Evolutionary conservation across 371 early-diverging fungal genomes (phyloP).

Genomic region (Actinomortierella wolfii): DNA sequence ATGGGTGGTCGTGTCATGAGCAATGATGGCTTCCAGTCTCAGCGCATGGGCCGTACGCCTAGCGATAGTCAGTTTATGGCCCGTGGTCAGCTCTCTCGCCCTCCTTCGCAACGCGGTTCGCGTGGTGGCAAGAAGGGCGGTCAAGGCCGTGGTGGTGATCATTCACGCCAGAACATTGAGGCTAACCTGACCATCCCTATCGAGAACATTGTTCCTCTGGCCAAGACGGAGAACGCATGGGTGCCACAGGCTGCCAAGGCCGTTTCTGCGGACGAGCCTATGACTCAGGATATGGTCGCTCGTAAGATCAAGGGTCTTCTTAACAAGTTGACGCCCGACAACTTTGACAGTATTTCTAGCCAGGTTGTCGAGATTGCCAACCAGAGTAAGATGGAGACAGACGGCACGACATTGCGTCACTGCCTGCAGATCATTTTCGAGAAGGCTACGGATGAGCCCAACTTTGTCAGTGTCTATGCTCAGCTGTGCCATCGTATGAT

Average conservation of each 20-base stretch:
- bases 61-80: slow-evolving; percentile 41
- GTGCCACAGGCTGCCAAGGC: slow-evolving; percentile 55
- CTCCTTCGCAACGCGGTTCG: slow-evolving; percentile 49
- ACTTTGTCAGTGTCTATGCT: slow-evolving; percentile 91
- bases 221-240: slow-evolving; percentile 86
- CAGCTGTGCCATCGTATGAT: slow-evolving; percentile 78
- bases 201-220: slow-evolving; percentile 75
- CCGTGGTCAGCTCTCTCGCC: slow-evolving; percentile 43
- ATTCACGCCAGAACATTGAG: slow-evolving; percentile 50
- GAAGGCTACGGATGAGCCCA: slow-evolving; percentile 94
- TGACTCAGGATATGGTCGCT: slow-evolving; percentile 61
- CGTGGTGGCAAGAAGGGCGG: slow-evolving; percentile 65
- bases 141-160: slow-evolving; percentile 60
- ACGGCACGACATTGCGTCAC: slow-evolving; percentile 72
- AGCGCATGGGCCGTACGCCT: slow-evolving; percentile 33
- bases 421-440: slow-evolving; percentile 84
- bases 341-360: slow-evolving; percentile 83
- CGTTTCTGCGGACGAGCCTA: slow-evolving; percentile 43
- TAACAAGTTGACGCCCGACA: slow-evolving; percentile 95
- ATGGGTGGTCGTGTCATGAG: slow-evolving; percentile 52
- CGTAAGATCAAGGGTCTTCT: slow-evolving; percentile 88
- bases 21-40: slow-evolving; percentile 25
- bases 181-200: slow-evolving; percentile 67
- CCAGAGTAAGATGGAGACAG: slow-evolving; percentile 67
- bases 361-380: slow-evolving; percentile 84